Evolutionary conservation across 2,329 filamentous ascomycete genomes (phyloP).

Genomic region (Alternaria infectoria): DNA sequence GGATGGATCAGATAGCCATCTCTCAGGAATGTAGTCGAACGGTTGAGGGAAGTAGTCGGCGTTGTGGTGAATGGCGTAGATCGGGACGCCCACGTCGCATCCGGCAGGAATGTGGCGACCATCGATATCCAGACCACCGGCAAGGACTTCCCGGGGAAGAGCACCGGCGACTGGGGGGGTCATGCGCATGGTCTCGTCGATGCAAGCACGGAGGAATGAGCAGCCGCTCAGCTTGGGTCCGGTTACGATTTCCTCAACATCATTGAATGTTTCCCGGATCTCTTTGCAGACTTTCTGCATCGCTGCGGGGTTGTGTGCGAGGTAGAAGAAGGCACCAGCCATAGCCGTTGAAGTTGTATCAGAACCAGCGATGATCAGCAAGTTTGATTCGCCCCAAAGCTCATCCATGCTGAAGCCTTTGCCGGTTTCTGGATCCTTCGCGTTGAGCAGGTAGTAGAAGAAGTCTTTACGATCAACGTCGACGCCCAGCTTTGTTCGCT

Average conservation of each 20-base stretch:
- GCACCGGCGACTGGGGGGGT: conserved; percentile 48
- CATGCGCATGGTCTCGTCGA: conserved; percentile 52
- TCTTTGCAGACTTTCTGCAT: conserved; percentile 44
- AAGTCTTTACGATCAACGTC: conserved; percentile 55
- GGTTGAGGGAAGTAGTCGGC: conserved; percentile 46
- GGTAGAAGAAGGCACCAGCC: conserved; percentile 53
- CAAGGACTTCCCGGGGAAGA: conserved; percentile 47
- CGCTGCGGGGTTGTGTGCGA: conserved; percentile 48
- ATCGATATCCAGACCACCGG: conserved; percentile 48
- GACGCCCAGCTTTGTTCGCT: conserved; percentile 50
- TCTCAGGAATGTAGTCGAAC: conserved; percentile 47
- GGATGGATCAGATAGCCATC: conserved; percentile 44
- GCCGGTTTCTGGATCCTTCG: conserved; percentile 55
- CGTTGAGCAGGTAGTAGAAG: conserved; percentile 56
- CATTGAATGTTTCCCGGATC: conserved; percentile 40
- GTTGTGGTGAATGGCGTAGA: conserved; percentile 50
- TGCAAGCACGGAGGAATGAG: conserved; percentile 47
- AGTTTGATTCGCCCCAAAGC: conserved; percentile 57
- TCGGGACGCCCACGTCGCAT: conserved; percentile 45
- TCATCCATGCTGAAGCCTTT: conserved; percentile 54
- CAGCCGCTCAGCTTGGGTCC: conserved; percentile 43
- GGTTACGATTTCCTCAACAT: conserved; percentile 48
- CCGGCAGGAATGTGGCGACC: conserved; percentile 45
- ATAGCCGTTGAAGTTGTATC: conserved; percentile 55
- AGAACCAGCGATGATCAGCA: conserved; percentile 57